Evolutionary conservation across 2,329 filamentous ascomycete species (phyloP).

Genomic region (Aureobasidium zeae): DNA sequence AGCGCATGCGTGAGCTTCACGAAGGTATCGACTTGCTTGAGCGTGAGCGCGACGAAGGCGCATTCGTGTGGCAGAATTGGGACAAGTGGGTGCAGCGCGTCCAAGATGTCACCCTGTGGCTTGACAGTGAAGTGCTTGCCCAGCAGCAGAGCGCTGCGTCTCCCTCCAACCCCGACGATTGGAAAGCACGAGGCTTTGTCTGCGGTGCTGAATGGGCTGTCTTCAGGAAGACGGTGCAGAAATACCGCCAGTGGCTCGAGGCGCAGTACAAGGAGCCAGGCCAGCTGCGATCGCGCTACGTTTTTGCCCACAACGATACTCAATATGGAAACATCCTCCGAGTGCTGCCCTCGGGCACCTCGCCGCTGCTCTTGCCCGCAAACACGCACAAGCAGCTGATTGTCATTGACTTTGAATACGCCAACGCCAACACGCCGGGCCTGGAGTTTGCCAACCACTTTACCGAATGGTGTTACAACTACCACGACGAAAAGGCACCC

Average conservation of each 20-base stretch:
- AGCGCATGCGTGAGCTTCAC: constrained; percentile 93
- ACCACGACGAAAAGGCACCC: constrained; percentile 61
- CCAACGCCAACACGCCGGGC: constrained; percentile 76
- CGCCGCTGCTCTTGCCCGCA: constrained; percentile 75
- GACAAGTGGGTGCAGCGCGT: constrained; percentile 75
- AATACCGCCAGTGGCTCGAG: constrained; percentile 67
- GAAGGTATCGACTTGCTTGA: constrained; percentile 81
- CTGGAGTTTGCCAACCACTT: constrained; percentile 98
- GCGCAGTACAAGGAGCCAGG: constrained; percentile 58
- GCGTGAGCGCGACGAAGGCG: constrained; percentile 66
- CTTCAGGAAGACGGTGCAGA: constrained; percentile 66
- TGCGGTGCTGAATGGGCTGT: constrained; percentile 75
- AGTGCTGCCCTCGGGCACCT: constrained; percentile 58
- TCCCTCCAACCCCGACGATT: constrained; percentile 40
- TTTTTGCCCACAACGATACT: constrained; percentile 98
- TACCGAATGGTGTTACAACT: constrained; percentile 96
- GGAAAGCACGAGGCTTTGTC: constrained; percentile 66
- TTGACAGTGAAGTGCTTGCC: constrained; percentile 49
- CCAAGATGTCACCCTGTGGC: constrained; percentile 49
- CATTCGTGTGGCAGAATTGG: constrained; percentile 87
- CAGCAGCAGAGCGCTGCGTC: constrained; percentile 14
- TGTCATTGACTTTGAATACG: constrained; percentile 95
- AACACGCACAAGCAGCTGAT: constrained; percentile 95
- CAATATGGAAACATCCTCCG: constrained; percentile 98
- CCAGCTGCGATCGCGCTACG: constrained; percentile 62